Evolutionary conservation across 805 yeast species (phyloP), one percentile per base, ranked within the genome.

Genomic region (Yamadazyma takamatsuzukensis): DNA sequence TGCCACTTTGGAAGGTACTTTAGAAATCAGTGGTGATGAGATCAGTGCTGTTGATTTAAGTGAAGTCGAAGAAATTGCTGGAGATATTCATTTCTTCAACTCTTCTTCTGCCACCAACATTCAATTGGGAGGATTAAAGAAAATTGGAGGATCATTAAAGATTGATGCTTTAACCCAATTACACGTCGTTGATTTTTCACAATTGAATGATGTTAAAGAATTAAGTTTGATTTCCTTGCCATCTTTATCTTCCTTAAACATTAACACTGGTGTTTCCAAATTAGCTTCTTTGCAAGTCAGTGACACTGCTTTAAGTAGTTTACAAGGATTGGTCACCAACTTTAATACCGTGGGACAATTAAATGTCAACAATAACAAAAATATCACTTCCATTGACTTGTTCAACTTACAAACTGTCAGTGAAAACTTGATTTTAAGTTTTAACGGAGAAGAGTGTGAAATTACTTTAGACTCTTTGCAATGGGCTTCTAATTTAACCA

Each of bases 401-500:
- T 31, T 52, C 7, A 46, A 46, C 32, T 56, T 66, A 43, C 36
- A 55, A 45, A 33, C 54, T 13, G 70, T 61, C 29, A 40, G 54
- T 25, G 61, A 58, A 32, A 53, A 53, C 32, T 56, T 66, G 44
- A 56, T 61, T 30, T 52, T 66, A 37, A 51, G 63, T 37, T 66
- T 66, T 60, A 66, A 66, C 56, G 50, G 54, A 42, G 71, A 61
- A 42, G 39, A 56, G 13, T 55, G 62, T 43, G 44, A 48, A 19
- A 48, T 61, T 34, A 50, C 41, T 26, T 53, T 66, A 45, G 61
- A 62, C 37, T 40, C 47, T 37, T 61, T 66, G 51, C 30, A 41
- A 27, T 61, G 65, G 64, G 68, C 71, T 22, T 56, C 70, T 26
- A 66, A 66, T 55, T 56, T 66, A 48, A 65, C 70, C 36, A 43